A percentile compares a stretch with the other conserved stretches of the same genome.
Conservation (phyloP, 208 protist genomes). For the Trypanosoma cruzi region DNA sequence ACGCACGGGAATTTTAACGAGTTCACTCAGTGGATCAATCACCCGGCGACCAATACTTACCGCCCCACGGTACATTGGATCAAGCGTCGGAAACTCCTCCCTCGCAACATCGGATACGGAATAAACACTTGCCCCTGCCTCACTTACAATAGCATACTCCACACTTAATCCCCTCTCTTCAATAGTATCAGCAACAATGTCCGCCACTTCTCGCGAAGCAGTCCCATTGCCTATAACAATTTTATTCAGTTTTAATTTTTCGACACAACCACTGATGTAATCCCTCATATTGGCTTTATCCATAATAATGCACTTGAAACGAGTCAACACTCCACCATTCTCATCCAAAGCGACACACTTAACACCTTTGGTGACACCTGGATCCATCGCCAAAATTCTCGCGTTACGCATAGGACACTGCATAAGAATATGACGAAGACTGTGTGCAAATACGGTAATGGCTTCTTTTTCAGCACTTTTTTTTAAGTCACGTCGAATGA, state of each 20-base stretch:
- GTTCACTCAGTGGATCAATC: constrained; percentile 89
- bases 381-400: constrained; percentile 85
- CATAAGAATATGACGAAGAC: constrained; percentile 79
- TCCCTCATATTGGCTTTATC: constrained; percentile 64
- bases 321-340: constrained; percentile 57
- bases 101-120: constrained; percentile 76
- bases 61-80: constrained; percentile 81
- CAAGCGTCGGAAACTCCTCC: constrained; percentile 72
- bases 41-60: constrained; percentile 90
- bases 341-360: constrained; percentile 87
- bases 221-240: constrained; percentile 89
- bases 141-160: constrained; percentile 83
- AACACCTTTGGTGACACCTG: constrained; percentile 76
- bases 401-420: constrained; percentile 71
- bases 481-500: constrained; percentile 62
- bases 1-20: constrained; percentile 88
- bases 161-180: constrained; percentile 42
- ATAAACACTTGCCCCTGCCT: constrained; percentile 88
- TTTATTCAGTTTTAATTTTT: constrained; percentile 58
- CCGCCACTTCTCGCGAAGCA: constrained; percentile 56
- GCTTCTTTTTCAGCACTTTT: constrained; percentile 79
- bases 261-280: constrained; percentile 56
- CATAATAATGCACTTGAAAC: constrained; percentile 73
- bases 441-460: constrained; percentile 80
- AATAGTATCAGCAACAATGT: constrained; percentile 62